Conservation (phyloP, 257 asterid species). For the Lantana camara region DNA sequence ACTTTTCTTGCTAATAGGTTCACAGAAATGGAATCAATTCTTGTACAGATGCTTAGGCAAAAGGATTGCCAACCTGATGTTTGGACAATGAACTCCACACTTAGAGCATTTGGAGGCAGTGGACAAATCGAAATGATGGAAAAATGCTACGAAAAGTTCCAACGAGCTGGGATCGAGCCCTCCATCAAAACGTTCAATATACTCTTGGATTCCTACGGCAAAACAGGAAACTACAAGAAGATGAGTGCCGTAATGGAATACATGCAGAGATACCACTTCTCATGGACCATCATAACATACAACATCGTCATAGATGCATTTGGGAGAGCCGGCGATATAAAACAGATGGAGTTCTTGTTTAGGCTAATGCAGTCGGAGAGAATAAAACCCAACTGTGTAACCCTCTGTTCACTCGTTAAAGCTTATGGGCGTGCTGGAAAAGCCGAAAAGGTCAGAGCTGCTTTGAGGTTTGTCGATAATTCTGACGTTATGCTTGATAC, state of each 20-base stretch:
- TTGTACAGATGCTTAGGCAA: slow-evolving; percentile 76
- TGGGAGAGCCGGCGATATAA: slow-evolving; percentile 80
- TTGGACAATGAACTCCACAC: slow-evolving; percentile 96
- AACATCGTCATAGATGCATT: slow-evolving; percentile 91
- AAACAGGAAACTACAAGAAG: slow-evolving; percentile 73
- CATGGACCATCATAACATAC: slow-evolving; percentile 86
- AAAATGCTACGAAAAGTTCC: slow-evolving; percentile 87
- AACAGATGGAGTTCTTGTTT: slow-evolving; percentile 81
- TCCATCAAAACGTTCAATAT: slow-evolving; percentile 86
- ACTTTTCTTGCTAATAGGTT: slow-evolving; percentile 52
- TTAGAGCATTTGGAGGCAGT: slow-evolving; percentile 93
- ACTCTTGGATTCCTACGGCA: slow-evolving; percentile 82
- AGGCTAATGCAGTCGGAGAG: slow-evolving; percentile 92
- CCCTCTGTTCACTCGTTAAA: slow-evolving; percentile 80
- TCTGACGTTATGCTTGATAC: slow-evolving; percentile 78
- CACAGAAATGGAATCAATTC: slow-evolving; percentile 78
- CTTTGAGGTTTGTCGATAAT: slow-evolving; percentile 59
- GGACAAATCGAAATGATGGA: slow-evolving; percentile 95
- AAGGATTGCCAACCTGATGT: slow-evolving; percentile 71
- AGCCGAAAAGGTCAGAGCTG: slow-evolving; percentile 59
- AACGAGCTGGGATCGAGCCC: slow-evolving; percentile 83
- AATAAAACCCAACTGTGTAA: slow-evolving; percentile 73
- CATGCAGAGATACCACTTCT: slow-evolving; percentile 88
- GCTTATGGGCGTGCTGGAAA: slow-evolving; percentile 77
- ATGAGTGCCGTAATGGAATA: slow-evolving; percentile 92